phyloP scores from a whole-genome alignment of 305 asterid genomes.

The Solanum chacoense region DNA sequence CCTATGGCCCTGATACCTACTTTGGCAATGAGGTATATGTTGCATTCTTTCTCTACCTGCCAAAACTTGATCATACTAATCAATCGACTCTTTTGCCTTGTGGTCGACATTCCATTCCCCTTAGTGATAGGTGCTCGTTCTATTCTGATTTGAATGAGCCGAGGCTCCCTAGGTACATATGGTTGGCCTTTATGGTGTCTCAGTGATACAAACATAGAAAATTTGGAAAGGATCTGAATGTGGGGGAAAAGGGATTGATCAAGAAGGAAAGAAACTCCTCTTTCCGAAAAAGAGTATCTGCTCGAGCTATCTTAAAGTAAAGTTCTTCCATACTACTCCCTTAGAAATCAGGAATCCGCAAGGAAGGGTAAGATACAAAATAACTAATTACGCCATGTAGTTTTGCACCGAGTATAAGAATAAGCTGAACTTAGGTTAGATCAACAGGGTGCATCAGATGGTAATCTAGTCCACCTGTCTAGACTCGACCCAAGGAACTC shows the following conservation, averaged over 20 bases:
- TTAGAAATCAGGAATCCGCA: neutral
- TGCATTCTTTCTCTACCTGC: neutral
- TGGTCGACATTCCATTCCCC: neutral
- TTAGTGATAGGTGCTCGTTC: neutral
- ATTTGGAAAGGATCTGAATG: neutral
- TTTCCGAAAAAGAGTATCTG: neutral
- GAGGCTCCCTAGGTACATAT: neutral
- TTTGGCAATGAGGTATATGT: conserved; percentile 65
- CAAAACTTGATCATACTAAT: neutral
- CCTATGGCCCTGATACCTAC: conserved; percentile 87
- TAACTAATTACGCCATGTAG: neutral
- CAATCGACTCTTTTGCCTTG: neutral
- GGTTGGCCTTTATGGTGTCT: neutral
- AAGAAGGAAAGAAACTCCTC: neutral
- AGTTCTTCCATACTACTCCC: neutral
- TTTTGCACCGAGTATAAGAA: neutral
- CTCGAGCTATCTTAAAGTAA: neutral
- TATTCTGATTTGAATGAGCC: neutral
- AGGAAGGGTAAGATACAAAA: neutral
- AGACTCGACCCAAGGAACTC: neutral
- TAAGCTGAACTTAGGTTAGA: neutral
- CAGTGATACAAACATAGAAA: neutral
- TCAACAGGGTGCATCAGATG: neutral
- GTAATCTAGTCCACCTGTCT: neutral
- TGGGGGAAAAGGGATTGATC: neutral